Evolutionary conservation across 2,329 filamentous ascomycete genomes (phyloP).

Genomic region (Dothidotthia symphoricarpi): DNA sequence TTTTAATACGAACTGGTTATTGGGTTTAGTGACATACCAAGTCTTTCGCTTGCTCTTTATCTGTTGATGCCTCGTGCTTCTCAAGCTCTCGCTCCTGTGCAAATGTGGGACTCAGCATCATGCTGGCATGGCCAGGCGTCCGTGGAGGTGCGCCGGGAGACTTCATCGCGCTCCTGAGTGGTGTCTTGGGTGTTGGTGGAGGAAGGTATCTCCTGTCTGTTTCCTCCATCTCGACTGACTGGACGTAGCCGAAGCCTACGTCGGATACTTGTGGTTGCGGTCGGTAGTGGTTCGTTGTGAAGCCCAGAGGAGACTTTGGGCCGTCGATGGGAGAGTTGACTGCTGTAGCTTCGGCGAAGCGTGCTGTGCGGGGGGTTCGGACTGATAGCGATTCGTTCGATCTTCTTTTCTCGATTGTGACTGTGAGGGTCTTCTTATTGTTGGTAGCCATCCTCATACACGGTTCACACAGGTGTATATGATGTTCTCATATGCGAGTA

Average conservation of each 20-base stretch:
- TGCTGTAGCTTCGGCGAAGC: conserved; percentile 77
- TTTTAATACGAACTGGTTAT: neutral
- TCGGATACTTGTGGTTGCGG: conserved; percentile 74
- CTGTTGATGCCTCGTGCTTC: conserved; percentile 76
- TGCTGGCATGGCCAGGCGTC: conserved; percentile 57
- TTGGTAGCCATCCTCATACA: conserved; percentile 47
- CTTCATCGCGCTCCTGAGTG: conserved; percentile 87
- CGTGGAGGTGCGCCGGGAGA: conserved; percentile 75
- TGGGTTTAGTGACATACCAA: conserved; percentile 62
- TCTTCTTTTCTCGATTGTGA: conserved; percentile 44
- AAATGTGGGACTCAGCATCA: conserved; percentile 88
- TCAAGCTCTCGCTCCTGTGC: conserved; percentile 82
- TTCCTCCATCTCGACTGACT: conserved; percentile 55
- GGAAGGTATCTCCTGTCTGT: conserved; percentile 47
- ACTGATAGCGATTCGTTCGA: conserved; percentile 44
- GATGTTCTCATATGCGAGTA: conserved; percentile 35
- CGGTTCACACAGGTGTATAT: conserved; percentile 30
- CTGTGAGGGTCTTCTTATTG: conserved; percentile 44
- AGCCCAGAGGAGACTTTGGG: conserved; percentile 48
- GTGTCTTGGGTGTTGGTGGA: conserved; percentile 68
- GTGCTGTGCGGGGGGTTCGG: conserved; percentile 70
- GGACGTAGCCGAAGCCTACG: conserved; percentile 89
- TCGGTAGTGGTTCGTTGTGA: conserved; percentile 56
- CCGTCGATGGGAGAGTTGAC: conserved; percentile 73
- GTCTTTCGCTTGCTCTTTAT: conserved; percentile 84